Base-by-base conservation (phyloP, 208 protist species). In the Kentomonas sorsogonicus region DNA sequence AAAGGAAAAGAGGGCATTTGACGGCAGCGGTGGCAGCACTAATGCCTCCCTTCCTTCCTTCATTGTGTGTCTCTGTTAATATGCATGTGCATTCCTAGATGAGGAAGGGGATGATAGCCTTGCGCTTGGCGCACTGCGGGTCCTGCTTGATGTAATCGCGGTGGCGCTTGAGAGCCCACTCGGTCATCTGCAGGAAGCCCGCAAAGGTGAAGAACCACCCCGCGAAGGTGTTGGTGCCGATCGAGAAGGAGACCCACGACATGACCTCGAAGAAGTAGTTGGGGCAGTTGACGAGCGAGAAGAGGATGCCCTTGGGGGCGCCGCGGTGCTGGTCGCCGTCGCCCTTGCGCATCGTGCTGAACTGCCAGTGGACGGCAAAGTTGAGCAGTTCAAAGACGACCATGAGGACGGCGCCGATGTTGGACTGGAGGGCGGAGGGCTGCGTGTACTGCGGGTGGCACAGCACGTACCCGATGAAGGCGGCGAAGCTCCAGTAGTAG, bases 181-280 rank as follows among this genome's bases (percentile, higher is more conserved):
- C 61, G 18, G 76, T 60, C 86, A 96, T 94, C 78, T 94, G 86
- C 53, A 86, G 54, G 45, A 89, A 72, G 38, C 90, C 90, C 2
- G 66, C 66, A 18, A 86, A 27, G 10, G 90, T 90, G 60, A 94
- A 96, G 58, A 87, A 62, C 78, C 83, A 94, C 26, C 82, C 83
- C 27, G 77, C 72, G 36, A 90, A 23, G 53, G 82, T 79, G 64
- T 86, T 85, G 25, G 89, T 95, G 61, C 91, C 88, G 45, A 95
- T 26, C 9, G 77, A 89, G 73, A 98, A 98, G 63, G 63, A 53
- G 10, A 95, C 74, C 96, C 96, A 98, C 11, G 82, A 87, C 54
- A 96, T 69, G 29, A 98, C 83, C 75, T 98, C 96, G 63, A 94
- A 96, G 50, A 86, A 87, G 82, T 98, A 98, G 73, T 98, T 98